A percentile compares a stretch with the other conserved stretches of the same genome.
These are phyloP conservation scores for Scheffersomyces illinoinensis DNA, from an alignment of 1,139 yeast genomes.

Conservation along the genomic window DNA sequence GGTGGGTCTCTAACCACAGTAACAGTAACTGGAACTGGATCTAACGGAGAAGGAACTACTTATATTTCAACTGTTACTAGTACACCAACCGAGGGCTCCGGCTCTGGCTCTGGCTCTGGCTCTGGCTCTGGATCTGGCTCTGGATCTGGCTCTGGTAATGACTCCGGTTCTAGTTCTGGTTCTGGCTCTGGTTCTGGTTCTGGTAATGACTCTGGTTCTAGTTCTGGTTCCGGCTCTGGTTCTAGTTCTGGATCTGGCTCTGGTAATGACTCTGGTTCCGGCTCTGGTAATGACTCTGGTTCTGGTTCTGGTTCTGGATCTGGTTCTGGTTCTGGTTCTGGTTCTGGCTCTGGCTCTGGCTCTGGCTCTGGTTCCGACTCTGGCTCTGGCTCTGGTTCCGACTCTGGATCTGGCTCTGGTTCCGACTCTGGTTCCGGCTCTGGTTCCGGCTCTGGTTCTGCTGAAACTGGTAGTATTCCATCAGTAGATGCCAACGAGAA, in stretches of 20 bases:
- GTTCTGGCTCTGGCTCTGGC: not conserved
- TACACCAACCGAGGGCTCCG: not conserved
- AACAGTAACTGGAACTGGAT: not conserved
- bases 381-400: not conserved
- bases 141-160: not conserved
- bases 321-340: not conserved
- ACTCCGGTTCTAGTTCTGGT: not conserved
- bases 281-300: not conserved
- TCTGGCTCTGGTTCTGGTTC: not conserved
- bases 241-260: not conserved
- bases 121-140: not conserved
- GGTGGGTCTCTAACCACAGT: not conserved
- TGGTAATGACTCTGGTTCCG: not conserved
- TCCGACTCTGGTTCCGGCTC: not conserved
- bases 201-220: not conserved
- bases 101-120: not conserved
- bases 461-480: not conserved
- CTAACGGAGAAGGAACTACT: not conserved
- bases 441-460: not conserved
- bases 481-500: not conserved
- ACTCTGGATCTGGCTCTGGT: not conserved
- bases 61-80: not conserved
- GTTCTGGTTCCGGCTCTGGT: not conserved
- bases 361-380: not conserved
- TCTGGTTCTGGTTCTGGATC: not conserved